These are phyloP conservation scores for Hanseniaspora opuntiae DNA, from an alignment of 805 yeast genomes.

Conservation along the genomic window DNA sequence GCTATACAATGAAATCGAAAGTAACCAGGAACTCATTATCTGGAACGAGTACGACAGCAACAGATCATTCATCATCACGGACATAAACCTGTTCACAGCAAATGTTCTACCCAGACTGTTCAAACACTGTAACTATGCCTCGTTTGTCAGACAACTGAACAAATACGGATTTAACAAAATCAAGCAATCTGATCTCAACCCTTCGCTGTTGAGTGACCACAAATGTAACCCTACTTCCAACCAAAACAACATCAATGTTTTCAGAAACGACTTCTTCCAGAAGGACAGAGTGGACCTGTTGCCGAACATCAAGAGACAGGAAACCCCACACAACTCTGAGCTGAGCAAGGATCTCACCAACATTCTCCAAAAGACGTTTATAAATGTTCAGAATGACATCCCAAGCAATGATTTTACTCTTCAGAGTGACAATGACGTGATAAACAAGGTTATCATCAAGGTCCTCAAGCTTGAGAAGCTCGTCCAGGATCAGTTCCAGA, in stretches of 20 bases:
- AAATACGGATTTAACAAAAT: conserved; percentile 97
- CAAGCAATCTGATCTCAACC: conserved; percentile 55
- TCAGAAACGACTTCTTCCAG: conserved; percentile 72
- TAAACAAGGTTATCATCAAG: conserved; percentile 1
- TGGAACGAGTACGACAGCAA: conserved; percentile 45
- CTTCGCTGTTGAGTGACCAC: conserved; percentile 30
- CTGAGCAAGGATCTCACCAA: not conserved
- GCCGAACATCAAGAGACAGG: conserved; percentile 77
- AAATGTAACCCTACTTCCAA: conserved; percentile 38
- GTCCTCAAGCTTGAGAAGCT: not conserved
- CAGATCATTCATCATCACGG: conserved; percentile 74
- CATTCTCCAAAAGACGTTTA: conserved; percentile 9
- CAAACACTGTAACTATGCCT: conserved; percentile 87
- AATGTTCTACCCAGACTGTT: conserved; percentile 82
- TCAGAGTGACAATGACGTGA: not conserved
- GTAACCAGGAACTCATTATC: not conserved
- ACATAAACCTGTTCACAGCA: conserved; percentile 81
- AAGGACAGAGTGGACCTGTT: conserved; percentile 63
- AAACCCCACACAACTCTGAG: conserved; percentile 33
- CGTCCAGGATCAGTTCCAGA: not conserved
- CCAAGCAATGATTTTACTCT: not conserved
- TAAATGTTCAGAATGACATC: not conserved
- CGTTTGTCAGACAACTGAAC: conserved; percentile 88
- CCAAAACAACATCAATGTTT: conserved; percentile 65
- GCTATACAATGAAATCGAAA: conserved; percentile 23